Percentiles rank a stretch among this genome's conserved stretches.
Conservation (phyloP, 345 rosid genomes). For the Combretum micranthum region DNA sequence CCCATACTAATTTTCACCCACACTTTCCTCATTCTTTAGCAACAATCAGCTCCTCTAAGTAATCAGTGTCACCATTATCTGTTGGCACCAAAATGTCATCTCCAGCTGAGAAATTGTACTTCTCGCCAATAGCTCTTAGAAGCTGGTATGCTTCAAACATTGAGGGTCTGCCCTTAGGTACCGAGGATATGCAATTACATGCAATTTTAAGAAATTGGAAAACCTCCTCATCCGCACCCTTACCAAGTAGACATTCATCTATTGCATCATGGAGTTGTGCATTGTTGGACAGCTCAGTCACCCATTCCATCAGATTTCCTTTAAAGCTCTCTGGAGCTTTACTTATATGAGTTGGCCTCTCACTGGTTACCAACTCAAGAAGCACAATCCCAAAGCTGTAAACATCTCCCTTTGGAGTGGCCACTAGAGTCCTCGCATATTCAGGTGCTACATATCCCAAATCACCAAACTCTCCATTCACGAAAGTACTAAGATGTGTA, state of each 20-base stretch:
- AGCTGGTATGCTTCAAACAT: slow-evolving; percentile 88
- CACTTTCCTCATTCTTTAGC: slow-evolving; percentile 31
- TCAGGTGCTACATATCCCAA: slow-evolving; percentile 94
- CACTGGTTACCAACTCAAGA: slow-evolving; percentile 87
- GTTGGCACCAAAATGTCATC: slow-evolving; percentile 64
- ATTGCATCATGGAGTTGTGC: slow-evolving; percentile 60
- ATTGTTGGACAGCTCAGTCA: slow-evolving; percentile 34
- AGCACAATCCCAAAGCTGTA: slow-evolving; percentile 95
- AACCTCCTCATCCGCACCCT: slow-evolving; percentile 61
- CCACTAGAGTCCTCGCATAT: slow-evolving; percentile 73
- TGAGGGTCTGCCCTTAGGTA: slow-evolving; percentile 72
- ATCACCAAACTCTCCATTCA: slow-evolving; percentile 97
- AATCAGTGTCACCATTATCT: slow-evolving; percentile 49
- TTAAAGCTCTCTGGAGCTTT: slow-evolving; percentile 68
- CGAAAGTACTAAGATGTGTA: slow-evolving; percentile 91
- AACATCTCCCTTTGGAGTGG: slow-evolving; percentile 93
- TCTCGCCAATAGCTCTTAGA: slow-evolving; percentile 76
- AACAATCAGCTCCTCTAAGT: slow-evolving; percentile 72
- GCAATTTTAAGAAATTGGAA: slow-evolving; percentile 82
- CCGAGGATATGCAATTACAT: slow-evolving; percentile 50
- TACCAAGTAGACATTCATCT: slow-evolving; percentile 46
- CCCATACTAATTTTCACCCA: neutral
- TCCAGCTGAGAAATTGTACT: slow-evolving; percentile 61
- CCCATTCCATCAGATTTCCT: slow-evolving; percentile 91
- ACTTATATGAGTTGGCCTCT: slow-evolving; percentile 60